Base-by-base conservation (phyloP, 257 asterid species). In the Scutellaria minor region DNA sequence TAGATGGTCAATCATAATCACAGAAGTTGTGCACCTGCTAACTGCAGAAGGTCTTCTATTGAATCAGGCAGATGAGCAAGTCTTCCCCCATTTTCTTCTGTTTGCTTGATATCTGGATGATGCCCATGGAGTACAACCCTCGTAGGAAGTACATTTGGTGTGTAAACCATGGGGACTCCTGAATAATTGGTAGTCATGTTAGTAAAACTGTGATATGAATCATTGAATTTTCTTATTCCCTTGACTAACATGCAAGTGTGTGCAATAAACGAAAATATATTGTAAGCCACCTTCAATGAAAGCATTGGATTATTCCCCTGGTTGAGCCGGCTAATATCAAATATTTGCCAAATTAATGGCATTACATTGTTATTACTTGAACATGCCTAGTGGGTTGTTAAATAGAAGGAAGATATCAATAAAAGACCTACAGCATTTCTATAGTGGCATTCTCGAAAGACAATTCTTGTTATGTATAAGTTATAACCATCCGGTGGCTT, bases 111-210 rank as follows among this genome's bases (percentile, higher is more conserved):
- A 77, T 82, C 88, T 79, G 95, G 96, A 79, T 87, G 96, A 83
- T 91, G 88, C 48, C 92, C 97, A 80, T 94, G 97, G 75, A 94
- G 87, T 77, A 85, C 79, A 61, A 91, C 89, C 83, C 99, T 88
- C 75, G 65, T 68, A 1, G 88, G 91, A 54, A 72, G 77, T 67
- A 52, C 60, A 51, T 72, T 78, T 52, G 85, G 69, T 71, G 63
- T 66, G 65, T 64, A 48, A 62, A 61, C 63, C 40, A 67, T 63
- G 31, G 70, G 54, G 58, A 44, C 75, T 80, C 93, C 97, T 90
- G 85, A 68, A 77, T 67, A 58, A 22, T 63, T 57, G 18, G 35
- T 13, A 66, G 22, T 57, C 66, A 56, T 68, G 61, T 71, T 61
- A 75, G 27, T 40, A 55, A 13, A 40, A 14, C 15, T 63, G 46